phyloP scores from a whole-genome alignment of 768 basidiomycete genomes.

The Ephemerocybe angulata region DNA sequence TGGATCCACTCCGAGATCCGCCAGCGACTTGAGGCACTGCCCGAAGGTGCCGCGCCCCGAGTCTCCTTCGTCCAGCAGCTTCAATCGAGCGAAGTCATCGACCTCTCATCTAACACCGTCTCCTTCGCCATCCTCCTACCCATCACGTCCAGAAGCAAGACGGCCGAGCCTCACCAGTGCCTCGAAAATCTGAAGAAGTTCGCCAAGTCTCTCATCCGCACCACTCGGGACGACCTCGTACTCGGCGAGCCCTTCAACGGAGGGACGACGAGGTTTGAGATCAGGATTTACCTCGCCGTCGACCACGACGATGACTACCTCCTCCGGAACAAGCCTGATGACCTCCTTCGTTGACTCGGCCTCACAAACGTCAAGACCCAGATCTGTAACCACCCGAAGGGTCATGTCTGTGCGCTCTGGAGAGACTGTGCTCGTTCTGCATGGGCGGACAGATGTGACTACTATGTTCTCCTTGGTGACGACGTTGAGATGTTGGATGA shows the following conservation, averaged over 20 bases:
- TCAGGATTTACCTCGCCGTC: slow-evolving; percentile 50
- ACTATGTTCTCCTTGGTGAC: slow-evolving; percentile 53
- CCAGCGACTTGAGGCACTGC: background rate
- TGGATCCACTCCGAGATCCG: slow-evolving; percentile 46
- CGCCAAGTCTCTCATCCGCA: slow-evolving; percentile 38
- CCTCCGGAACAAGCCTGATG: slow-evolving; percentile 32
- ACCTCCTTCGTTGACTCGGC: slow-evolving; percentile 33
- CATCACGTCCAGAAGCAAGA: slow-evolving; percentile 48
- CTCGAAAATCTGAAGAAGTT: slow-evolving; percentile 40
- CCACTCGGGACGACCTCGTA: slow-evolving; percentile 44
- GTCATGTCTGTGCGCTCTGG: slow-evolving; percentile 54
- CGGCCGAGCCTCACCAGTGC: slow-evolving; percentile 30
- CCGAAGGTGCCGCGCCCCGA: background rate
- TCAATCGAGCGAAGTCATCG: slow-evolving; percentile 35
- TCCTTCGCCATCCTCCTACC: slow-evolving; percentile 55
- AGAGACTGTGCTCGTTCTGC: slow-evolving; percentile 45
- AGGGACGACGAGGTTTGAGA: slow-evolving; percentile 28
- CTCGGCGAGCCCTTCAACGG: slow-evolving; percentile 2
- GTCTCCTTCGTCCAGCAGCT: slow-evolving; percentile 10
- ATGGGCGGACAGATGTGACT: slow-evolving; percentile 46
- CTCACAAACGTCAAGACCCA: slow-evolving; percentile 34
- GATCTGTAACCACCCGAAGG: slow-evolving; percentile 37
- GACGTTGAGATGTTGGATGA: slow-evolving; percentile 48
- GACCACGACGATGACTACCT: slow-evolving; percentile 48
- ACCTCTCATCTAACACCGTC: slow-evolving; percentile 30